Evolutionary conservation across 2,329 filamentous ascomycete species (phyloP).

Genomic region (Sporothrix curviconia): DNA sequence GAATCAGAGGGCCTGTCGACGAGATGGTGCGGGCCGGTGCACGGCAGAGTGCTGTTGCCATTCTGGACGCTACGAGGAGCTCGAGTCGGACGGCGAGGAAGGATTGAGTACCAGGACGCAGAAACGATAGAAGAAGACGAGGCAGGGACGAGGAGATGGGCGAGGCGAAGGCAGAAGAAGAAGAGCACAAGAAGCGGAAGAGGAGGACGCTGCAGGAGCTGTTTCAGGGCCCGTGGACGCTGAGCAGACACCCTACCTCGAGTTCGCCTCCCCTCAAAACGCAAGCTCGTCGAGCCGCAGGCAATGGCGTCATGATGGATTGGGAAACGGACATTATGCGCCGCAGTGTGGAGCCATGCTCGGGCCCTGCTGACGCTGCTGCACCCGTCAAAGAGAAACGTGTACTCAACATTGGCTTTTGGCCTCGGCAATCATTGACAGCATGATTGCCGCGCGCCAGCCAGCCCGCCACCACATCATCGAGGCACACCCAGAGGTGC

Average conservation of each 20-base stretch:
- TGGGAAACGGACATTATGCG: conserved; percentile 88
- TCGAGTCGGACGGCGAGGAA: conserved; percentile 51
- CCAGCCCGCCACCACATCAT: conserved; percentile 74
- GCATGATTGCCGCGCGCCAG: conserved; percentile 61
- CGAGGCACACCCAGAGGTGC: conserved; percentile 74
- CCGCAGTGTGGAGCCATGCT: conserved; percentile 64
- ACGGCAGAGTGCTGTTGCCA: conserved; percentile 79
- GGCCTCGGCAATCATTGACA: conserved; percentile 86
- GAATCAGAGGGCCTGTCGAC: conserved; percentile 62
- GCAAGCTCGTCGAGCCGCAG: conserved; percentile 66
- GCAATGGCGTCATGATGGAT: conserved; percentile 89
- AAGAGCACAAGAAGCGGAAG: conserved; percentile 21
- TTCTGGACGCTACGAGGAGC: conserved; percentile 73
- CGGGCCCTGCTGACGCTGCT: conserved; percentile 29
- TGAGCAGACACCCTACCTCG: conserved; percentile 57
- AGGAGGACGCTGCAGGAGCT: conserved; percentile 21
- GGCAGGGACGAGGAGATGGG: conserved; percentile 32
- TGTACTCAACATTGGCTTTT: conserved; percentile 81
- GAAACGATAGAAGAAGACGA: conserved; percentile 44
- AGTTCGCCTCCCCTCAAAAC: conserved; percentile 58
- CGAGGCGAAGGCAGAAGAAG: conserved; percentile 25
- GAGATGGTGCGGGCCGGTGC: conserved; percentile 85
- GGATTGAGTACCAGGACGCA: too few relatives aligned
- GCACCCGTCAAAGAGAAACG: conserved; percentile 45
- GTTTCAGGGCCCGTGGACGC: conserved; percentile 39